Percentiles rank a stretch among this genome's conserved stretches.
phyloP scores from a whole-genome alignment of 176 grass and related monocot genomes.

The Chrysopogon serrulatus region DNA sequence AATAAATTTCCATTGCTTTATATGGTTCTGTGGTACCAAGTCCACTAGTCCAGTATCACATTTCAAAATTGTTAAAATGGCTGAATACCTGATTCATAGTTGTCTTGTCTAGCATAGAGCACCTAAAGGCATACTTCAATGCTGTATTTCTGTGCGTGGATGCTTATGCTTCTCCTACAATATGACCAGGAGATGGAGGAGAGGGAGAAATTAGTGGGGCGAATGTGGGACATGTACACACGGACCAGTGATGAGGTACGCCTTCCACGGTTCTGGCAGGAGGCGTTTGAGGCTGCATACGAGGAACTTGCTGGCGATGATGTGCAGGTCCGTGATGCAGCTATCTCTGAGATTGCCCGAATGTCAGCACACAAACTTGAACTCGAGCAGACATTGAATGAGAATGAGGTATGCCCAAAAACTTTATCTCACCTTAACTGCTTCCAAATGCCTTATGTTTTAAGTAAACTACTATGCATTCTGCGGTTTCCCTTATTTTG shows the following conservation, averaged over 20 bases:
- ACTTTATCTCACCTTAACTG: background rate
- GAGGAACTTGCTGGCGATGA: slow-evolving; percentile 82
- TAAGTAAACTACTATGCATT: background rate
- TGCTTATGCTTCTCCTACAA: background rate
- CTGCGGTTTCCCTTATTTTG: background rate
- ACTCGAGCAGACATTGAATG: slow-evolving; percentile 44
- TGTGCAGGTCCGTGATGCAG: slow-evolving; percentile 37
- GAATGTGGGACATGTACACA: slow-evolving; percentile 91
- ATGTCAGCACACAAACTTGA: slow-evolving; percentile 73
- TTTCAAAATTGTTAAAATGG: background rate
- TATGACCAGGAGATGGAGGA: slow-evolving; percentile 79
- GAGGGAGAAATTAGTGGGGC: slow-evolving; percentile 77
- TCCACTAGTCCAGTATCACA: background rate
- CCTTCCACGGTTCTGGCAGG: slow-evolving; percentile 77
- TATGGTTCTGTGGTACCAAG: background rate
- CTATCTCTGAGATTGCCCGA: slow-evolving; percentile 71
- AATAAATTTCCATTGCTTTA: background rate
- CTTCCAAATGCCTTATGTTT: background rate
- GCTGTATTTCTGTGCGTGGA: background rate
- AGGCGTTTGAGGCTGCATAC: slow-evolving; percentile 87
- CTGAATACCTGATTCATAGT: background rate
- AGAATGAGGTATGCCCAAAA: slow-evolving; percentile 22
- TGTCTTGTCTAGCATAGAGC: background rate
- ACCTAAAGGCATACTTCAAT: background rate
- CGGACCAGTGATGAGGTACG: slow-evolving; percentile 51